Evolutionary conservation across 768 basidiomycete genomes (phyloP).

Genomic region (Termitomyces sp.): DNA sequence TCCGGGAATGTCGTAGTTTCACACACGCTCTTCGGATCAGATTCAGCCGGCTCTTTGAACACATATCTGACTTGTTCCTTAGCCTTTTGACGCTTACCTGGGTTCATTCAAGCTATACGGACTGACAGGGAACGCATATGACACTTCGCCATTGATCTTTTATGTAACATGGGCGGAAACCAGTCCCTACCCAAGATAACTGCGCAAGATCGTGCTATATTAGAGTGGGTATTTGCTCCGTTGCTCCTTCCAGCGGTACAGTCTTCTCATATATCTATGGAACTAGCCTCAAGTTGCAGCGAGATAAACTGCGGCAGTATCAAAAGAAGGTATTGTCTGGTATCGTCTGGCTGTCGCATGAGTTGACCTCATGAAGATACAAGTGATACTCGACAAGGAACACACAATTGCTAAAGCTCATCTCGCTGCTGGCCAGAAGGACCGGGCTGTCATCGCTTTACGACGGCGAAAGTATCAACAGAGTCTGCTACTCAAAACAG

Average conservation of each 20-base stretch:
- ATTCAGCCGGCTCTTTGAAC: not conserved
- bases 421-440: slow-evolving; percentile 76
- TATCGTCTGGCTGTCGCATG: not conserved
- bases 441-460: slow-evolving; percentile 82
- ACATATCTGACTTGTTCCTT: not conserved
- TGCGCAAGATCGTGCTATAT: slow-evolving; percentile 86
- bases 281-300: slow-evolving; percentile 87
- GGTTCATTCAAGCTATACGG: not conserved
- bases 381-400: slow-evolving; percentile 81
- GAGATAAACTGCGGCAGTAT: slow-evolving; percentile 94
- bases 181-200: slow-evolving; percentile 88
- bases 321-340: slow-evolving; percentile 70
- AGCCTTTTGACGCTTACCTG: not conserved
- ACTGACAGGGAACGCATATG: not conserved
- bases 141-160: not conserved
- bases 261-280: slow-evolving; percentile 7
- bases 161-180: slow-evolving; percentile 52
- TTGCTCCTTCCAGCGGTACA: slow-evolving; percentile 7
- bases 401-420: slow-evolving; percentile 85
- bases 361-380: slow-evolving; percentile 54
- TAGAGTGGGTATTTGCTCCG: slow-evolving; percentile 65
- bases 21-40: not conserved
- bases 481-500: slow-evolving; percentile 79
- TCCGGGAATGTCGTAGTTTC: not conserved
- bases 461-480: slow-evolving; percentile 94